Evolutionary conservation across 306 rosid genomes (phyloP), one percentile per base, ranked within the genome.

Genomic region (Begonia peltatifolia): DNA sequence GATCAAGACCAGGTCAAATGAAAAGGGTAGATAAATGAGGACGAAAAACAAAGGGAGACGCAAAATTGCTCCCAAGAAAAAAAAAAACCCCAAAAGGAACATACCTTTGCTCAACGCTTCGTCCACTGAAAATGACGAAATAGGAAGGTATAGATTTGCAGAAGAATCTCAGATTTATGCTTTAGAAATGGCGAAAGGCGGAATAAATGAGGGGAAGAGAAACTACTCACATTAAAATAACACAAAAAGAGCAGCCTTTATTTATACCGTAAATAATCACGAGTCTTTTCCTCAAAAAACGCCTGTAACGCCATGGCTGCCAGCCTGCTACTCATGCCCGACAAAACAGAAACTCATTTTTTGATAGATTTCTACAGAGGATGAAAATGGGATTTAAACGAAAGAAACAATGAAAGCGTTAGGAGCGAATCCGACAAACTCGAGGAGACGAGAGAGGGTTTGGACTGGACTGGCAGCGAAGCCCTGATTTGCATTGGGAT

Each of bases 81-180:
- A 55, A 74, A 52, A 76, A n/a, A n/a, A n/a, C n/a, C 67, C 73
- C 75, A 78, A 41, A 15, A 54, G 2, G 71, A 15, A 71, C 51
- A 50, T 47, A 79, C 94, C 95, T 85, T 30, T 18, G 54, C 14
- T 10, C 48, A 42, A 65, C 59, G 66, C 51, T 41, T 62, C 50
- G 36, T 59, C 9, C 44, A 63, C 73, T 1, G 72, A 64, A 50
- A 73, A 38, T 49, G 52, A 42, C 63, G 56, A 71, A 67, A 67
- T 64, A 77, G 81, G 79, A 50, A 25, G 50, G 60, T 67, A 70
- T 52, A 62, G 96, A 87, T 78, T 80, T 71, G 80, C 73, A 58
- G 50, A 15, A 36, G 51, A 54, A 49, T 17, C 1, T 10, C 20
- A 15, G 17, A 49, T 44, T 36, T 59, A 35, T 25, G 50, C 38